Conservation (phyloP, 1,284 basidiomycete genomes). For the Phylloboletellus chloephorus region DNA sequence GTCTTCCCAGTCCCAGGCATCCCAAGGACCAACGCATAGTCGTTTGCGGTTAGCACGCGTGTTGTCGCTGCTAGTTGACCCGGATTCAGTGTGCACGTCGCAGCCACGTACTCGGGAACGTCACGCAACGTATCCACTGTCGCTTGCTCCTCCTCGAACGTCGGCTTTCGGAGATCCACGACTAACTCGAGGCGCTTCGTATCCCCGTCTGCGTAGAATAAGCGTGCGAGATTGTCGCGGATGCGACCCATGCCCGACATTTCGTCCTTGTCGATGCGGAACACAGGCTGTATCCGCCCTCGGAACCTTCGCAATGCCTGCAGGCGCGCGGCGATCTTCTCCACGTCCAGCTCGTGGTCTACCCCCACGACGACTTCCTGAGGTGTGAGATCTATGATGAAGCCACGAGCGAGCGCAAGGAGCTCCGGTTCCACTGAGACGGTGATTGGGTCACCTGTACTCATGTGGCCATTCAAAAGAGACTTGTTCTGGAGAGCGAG, state of each 20-base stretch:
- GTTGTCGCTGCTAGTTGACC: conserved; percentile 73
- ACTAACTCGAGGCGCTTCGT: conserved; percentile 62
- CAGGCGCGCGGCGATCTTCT: conserved; percentile 36
- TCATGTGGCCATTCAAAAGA: conserved; percentile 77
- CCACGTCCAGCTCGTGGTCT: conserved; percentile 69
- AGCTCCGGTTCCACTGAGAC: conserved; percentile 82
- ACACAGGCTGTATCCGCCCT: conserved; percentile 38
- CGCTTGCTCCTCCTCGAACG: conserved; percentile 44
- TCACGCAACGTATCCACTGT: conserved; percentile 15
- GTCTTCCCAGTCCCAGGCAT: conserved; percentile 99
- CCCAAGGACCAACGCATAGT: conserved; percentile 90
- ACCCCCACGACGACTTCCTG: conserved; percentile 69
- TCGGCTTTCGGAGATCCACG: conserved; percentile 75
- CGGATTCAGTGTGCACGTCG: conserved; percentile 52
- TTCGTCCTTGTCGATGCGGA: conserved; percentile 94
- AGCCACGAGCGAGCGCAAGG: conserved; percentile 81
- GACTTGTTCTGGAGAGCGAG: conserved; percentile 14
- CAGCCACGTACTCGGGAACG: conserved; percentile 23
- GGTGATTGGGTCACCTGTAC: conserved; percentile 75
- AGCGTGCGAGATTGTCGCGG: conserved; percentile 82
- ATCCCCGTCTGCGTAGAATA: conserved; percentile 80
- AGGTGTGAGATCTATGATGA: conserved; percentile 69
- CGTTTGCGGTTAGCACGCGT: conserved; percentile 73
- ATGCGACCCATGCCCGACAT: conserved; percentile 82
- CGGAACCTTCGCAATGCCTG: conserved; percentile 15